These are phyloP conservation scores for Isatis lusitanica DNA, from an alignment of 441 rosid species.

Conservation along the genomic window DNA sequence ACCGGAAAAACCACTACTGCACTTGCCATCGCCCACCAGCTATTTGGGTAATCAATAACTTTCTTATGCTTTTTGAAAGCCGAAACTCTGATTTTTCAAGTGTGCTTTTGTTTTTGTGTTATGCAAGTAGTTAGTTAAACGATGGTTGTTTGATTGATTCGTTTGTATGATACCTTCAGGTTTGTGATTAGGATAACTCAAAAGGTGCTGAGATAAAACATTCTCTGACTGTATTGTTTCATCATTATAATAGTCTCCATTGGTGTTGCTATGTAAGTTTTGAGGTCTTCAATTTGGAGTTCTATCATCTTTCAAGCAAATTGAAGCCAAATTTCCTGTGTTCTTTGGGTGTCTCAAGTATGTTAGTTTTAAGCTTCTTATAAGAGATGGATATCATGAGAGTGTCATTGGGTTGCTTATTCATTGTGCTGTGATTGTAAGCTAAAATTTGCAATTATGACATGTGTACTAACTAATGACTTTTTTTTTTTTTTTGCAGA, in stretches of 20 bases:
- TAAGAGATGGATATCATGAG: not conserved
- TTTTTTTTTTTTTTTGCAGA: slow-evolving; percentile 40
- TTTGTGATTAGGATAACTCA: not conserved
- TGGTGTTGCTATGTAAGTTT: not conserved
- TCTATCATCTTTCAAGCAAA: not conserved
- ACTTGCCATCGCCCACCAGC: slow-evolving; percentile 91
- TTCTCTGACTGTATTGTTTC: not conserved
- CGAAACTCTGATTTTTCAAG: not conserved
- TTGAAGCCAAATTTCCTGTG: not conserved
- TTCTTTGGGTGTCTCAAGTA: not conserved
- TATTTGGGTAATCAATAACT: slow-evolving; percentile 58
- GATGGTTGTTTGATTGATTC: not conserved
- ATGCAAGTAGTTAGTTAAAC: not conserved
- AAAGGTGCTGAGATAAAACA: not conserved
- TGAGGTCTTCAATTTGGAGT: not conserved
- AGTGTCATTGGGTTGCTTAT: not conserved
- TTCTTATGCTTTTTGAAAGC: not conserved
- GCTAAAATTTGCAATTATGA: not conserved
- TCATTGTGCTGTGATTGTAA: not conserved
- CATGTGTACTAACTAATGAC: not conserved
- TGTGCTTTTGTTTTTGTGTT: not conserved
- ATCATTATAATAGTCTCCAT: not conserved
- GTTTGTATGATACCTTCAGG: not conserved
- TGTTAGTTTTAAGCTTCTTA: not conserved
- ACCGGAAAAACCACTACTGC: slow-evolving; percentile 96